Percentiles rank a stretch among this genome's conserved stretches.
Conservation (phyloP, 2,329 filamentous ascomycete genomes). For the Phyllosticta capitalensis region DNA sequence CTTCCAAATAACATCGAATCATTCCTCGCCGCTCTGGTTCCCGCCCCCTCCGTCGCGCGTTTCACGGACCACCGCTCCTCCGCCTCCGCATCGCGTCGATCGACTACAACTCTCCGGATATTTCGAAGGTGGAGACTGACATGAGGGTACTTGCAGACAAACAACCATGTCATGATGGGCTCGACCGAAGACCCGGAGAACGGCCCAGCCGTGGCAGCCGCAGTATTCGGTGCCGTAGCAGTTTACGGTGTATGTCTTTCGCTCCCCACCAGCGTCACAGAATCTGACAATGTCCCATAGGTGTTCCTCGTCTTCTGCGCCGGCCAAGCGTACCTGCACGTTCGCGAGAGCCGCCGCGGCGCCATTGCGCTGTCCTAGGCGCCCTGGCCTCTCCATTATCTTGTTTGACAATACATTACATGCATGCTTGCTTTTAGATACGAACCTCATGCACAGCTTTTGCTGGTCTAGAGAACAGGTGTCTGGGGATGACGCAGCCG, state of each 20-base stretch:
- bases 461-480: neutral
- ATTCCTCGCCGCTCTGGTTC: neutral
- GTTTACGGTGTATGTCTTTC: constrained; percentile 69
- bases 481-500: neutral
- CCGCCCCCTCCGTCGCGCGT: neutral
- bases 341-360: constrained; percentile 72
- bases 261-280: neutral
- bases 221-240: constrained; percentile 78
- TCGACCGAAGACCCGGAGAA: constrained; percentile 60
- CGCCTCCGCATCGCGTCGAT: neutral
- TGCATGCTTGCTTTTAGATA: neutral
- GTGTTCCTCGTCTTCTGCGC: constrained; percentile 87
- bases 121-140: constrained; percentile 14
- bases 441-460: neutral
- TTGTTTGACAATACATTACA: neutral
- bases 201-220: constrained; percentile 67
- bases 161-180: constrained; percentile 78
- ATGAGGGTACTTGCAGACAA: constrained; percentile 33
- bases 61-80: neutral
- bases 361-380: constrained; percentile 62
- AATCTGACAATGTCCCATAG: constrained; percentile 36
- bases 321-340: constrained; percentile 76
- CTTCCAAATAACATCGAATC: neutral
- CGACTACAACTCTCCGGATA: neutral
- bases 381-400: neutral